These are phyloP conservation scores for Malus sylvestris DNA, from an alignment of 306 rosid species.

Conservation along the genomic window DNA sequence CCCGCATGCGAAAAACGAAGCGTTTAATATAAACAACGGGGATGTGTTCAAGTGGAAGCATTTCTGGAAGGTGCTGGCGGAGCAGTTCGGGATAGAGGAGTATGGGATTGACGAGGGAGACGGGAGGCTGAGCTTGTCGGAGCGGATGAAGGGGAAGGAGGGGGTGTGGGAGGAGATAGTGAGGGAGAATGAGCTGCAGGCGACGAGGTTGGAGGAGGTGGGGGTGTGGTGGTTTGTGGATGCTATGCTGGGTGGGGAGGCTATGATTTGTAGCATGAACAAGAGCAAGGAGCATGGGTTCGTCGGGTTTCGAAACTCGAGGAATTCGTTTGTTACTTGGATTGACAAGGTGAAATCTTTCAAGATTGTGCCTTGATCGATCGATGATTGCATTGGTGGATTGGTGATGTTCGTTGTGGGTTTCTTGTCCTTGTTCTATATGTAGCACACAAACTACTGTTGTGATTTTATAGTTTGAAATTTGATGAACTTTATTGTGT, in stretches of 20 bases:
- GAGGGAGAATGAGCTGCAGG: conserved; percentile 27
- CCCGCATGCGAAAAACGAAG: conserved; percentile 35
- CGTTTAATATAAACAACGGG: conserved; percentile 36
- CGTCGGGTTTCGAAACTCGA: conserved; percentile 43
- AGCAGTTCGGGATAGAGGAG: conserved; percentile 44
- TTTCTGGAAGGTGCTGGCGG: conserved; percentile 44
- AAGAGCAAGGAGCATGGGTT: conserved; percentile 41
- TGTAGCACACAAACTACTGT: neutral
- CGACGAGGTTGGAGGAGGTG: conserved; percentile 28
- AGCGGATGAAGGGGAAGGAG: conserved; percentile 39
- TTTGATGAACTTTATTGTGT: too few species aligned
- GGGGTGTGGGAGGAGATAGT: conserved; percentile 47
- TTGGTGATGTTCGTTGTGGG: neutral
- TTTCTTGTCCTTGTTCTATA: neutral
- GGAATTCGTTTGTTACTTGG: conserved; percentile 34
- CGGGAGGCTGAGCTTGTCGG: conserved; percentile 18
- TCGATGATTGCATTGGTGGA: neutral
- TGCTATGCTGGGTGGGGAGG: neutral
- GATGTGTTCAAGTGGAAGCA: conserved; percentile 50
- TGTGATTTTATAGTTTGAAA: neutral
- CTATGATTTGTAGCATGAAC: conserved; percentile 22
- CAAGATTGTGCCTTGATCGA: conserved; percentile 38
- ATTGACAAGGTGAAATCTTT: conserved; percentile 29
- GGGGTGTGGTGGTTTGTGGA: conserved; percentile 47
- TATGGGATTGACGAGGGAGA: conserved; percentile 32